phyloP scores from a whole-genome alignment of 169 alveolate species.

The Babesia ovis region DNA sequence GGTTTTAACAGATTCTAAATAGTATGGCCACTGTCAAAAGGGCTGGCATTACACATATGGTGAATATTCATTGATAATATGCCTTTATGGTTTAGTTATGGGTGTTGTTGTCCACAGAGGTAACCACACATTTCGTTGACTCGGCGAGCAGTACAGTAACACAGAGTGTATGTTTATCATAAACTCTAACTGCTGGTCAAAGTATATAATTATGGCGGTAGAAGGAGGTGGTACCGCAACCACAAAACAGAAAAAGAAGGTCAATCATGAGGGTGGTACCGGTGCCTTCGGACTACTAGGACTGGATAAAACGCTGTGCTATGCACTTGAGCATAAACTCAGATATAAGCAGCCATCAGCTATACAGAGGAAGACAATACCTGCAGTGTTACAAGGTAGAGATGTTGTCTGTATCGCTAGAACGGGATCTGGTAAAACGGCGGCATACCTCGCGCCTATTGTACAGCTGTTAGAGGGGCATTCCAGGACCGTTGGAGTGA shows the following conservation, averaged over 20 bases:
- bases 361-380: conserved; percentile 91
- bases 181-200: too few species aligned
- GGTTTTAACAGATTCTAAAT: too few species aligned
- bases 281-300: conserved; percentile 77
- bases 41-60: too few species aligned
- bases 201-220: too few species aligned
- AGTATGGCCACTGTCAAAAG: too few species aligned
- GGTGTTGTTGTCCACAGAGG: too few species aligned
- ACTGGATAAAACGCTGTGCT: conserved; percentile 69
- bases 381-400: conserved; percentile 87
- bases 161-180: too few species aligned
- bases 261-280: conserved; percentile 46
- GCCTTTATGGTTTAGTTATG: too few species aligned
- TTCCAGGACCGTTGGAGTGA: conserved; percentile 89
- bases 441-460: conserved; percentile 91
- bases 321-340: conserved; percentile 68
- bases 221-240: background rate
- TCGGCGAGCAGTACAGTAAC: too few species aligned
- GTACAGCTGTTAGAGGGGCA: conserved; percentile 87
- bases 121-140: too few species aligned
- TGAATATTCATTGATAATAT: too few species aligned
- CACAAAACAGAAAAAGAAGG: conserved; percentile 42
- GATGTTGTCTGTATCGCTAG: conserved; percentile 93
- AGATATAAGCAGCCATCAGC: conserved; percentile 89
- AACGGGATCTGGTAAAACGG: conserved; percentile 96